Evolutionary conservation across 805 yeast species (phyloP).

Genomic region (Barnettozyma pratensis): DNA sequence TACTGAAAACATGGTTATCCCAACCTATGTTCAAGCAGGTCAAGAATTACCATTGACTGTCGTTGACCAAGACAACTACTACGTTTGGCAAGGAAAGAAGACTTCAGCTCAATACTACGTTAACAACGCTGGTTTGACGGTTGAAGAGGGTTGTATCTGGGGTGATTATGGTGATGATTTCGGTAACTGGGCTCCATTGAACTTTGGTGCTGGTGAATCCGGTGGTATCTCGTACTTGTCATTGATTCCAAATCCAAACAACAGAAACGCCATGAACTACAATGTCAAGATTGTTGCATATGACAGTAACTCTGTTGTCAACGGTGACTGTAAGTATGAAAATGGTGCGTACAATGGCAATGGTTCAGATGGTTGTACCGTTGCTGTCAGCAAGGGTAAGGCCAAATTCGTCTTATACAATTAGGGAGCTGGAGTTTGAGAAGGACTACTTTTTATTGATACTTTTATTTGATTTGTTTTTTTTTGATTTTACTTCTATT

Average conservation of each 20-base stretch:
- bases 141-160: slow-evolving; percentile 93
- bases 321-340: slow-evolving; percentile 75
- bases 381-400: slow-evolving; percentile 52
- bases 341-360: slow-evolving; percentile 68
- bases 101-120: slow-evolving; percentile 98
- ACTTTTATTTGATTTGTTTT: neutral
- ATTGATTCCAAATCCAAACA: slow-evolving; percentile 93
- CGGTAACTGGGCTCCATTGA: slow-evolving; percentile 98
- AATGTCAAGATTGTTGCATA: slow-evolving; percentile 72
- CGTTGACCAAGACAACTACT: slow-evolving; percentile 75
- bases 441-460: neutral
- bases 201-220: slow-evolving; percentile 86
- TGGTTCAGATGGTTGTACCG: slow-evolving; percentile 77
- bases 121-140: slow-evolving; percentile 90
- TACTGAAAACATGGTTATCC: slow-evolving; percentile 96
- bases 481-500: neutral
- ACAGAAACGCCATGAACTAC: slow-evolving; percentile 58
- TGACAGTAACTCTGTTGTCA: slow-evolving; percentile 45
- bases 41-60: slow-evolving; percentile 61
- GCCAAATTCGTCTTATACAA: slow-evolving; percentile 57
- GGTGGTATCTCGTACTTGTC: slow-evolving; percentile 70
- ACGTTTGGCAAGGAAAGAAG: slow-evolving; percentile 70
- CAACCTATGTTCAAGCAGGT: slow-evolving; percentile 78
- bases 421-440: neutral
- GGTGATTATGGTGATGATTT: slow-evolving; percentile 71